phyloP scores from a whole-genome alignment of 495 filamentous ascomycete species.

The Letharia columbiana region DNA sequence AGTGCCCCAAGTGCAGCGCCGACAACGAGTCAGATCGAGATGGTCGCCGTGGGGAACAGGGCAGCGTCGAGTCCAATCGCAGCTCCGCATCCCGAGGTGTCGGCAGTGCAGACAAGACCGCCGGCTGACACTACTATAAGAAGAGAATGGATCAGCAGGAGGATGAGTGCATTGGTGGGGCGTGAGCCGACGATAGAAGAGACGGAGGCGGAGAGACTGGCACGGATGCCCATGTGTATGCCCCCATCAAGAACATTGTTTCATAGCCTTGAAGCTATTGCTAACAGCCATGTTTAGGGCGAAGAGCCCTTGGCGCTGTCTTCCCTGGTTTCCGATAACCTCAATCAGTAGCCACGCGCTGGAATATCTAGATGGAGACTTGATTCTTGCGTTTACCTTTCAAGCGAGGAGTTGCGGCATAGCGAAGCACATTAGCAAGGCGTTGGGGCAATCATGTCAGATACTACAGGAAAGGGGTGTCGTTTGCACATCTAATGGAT shows the following conservation, averaged over 20 bases:
- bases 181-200: conserved; percentile 11
- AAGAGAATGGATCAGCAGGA: conserved; percentile 11
- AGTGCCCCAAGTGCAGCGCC: conserved; percentile 1
- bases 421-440: conserved; percentile 1
- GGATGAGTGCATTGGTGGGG: background rate
- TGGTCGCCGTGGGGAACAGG: conserved; percentile 2
- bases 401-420: conserved; percentile 7
- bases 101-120: background rate
- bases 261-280: background rate
- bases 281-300: conserved; percentile 6
- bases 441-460: conserved; percentile 1
- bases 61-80: background rate
- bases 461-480: background rate
- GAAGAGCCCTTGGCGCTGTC: conserved; percentile 15
- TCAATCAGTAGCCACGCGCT: background rate
- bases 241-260: background rate
- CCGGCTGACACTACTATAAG: conserved; percentile 1
- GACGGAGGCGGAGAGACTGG: conserved; percentile 20
- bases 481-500: background rate
- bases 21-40: conserved; percentile 17
- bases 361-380: background rate
- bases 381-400: background rate
- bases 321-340: conserved; percentile 18
- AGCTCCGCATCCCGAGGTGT: background rate
- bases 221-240: conserved; percentile 17